Percentiles rank a stretch among this genome's conserved stretches.
Conservation (phyloP, 2,329 filamentous ascomycete genomes). For the Claviceps paspali region DNA sequence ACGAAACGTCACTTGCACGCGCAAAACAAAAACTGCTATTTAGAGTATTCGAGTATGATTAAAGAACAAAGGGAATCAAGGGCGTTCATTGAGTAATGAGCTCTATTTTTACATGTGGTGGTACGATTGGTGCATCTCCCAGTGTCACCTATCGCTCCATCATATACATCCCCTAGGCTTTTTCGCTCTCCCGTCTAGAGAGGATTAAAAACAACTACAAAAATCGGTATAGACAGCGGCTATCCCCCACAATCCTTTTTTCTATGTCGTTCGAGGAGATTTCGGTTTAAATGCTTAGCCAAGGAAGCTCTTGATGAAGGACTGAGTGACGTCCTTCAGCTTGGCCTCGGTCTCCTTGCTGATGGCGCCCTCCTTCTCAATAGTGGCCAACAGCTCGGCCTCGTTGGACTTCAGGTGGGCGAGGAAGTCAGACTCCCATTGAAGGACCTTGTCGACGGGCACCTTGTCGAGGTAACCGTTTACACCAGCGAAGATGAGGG, state of each 20-base stretch:
- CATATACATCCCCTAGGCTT: conserved; percentile 30
- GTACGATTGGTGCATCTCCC: conserved; percentile 32
- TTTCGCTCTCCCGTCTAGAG: conserved; percentile 29
- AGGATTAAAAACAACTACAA: conserved; percentile 19
- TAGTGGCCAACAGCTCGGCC: conserved; percentile 64
- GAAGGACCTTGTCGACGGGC: conserved; percentile 78
- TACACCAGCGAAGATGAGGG: conserved; percentile 97
- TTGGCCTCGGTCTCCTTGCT: conserved; percentile 85
- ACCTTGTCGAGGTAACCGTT: conserved; percentile 86
- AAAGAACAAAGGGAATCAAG: conserved; percentile 43
- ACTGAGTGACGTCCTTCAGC: conserved; percentile 59
- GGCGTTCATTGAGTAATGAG: conserved; percentile 44
- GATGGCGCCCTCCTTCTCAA: conserved; percentile 89
- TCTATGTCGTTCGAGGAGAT: conserved; percentile 16
- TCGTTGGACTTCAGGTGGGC: conserved; percentile 85
- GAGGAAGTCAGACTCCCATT: conserved; percentile 92
- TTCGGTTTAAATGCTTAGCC: conserved; percentile 28
- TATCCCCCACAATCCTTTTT: conserved; percentile 20
- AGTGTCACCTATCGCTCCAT: conserved; percentile 30
- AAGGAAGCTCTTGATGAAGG: conserved; percentile 90
- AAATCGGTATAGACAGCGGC: conserved; percentile 35
- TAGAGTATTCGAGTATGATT: conserved; percentile 5
- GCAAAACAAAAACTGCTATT: not conserved
- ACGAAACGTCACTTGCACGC: not conserved
- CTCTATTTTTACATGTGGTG: conserved; percentile 49